These are phyloP conservation scores for Arabis hirsuta DNA, from an alignment of 345 rosid species.

Conservation along the genomic window DNA sequence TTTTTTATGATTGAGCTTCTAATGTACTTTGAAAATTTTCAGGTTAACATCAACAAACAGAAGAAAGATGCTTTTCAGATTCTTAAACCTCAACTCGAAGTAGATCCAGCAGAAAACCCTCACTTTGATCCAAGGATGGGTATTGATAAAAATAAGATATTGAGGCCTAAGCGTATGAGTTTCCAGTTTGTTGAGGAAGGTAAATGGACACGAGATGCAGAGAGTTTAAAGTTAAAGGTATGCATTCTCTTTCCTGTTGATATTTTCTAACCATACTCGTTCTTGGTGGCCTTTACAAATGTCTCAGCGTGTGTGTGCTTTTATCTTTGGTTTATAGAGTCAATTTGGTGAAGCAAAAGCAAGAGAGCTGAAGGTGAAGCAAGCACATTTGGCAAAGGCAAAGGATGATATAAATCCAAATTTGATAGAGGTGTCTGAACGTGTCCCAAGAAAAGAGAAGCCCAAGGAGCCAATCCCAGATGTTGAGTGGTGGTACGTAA, in stretches of 20 bases:
- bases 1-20: conserved; percentile 20
- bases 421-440: conserved; percentile 87
- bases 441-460: conserved; percentile 76
- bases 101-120: conserved; percentile 83
- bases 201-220: conserved; percentile 95
- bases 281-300: conserved; percentile 28
- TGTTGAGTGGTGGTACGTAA: conserved; percentile 94
- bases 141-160: conserved; percentile 71
- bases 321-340: conserved; percentile 52
- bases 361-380: conserved; percentile 88
- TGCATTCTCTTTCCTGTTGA: not conserved
- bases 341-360: conserved; percentile 97
- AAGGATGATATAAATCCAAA: conserved; percentile 93
- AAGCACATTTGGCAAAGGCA: conserved; percentile 87
- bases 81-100: conserved; percentile 89
- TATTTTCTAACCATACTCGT: not conserved
- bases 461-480: conserved; percentile 82
- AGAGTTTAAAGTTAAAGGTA: conserved; percentile 80
- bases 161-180: conserved; percentile 87
- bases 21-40: conserved; percentile 40
- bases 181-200: conserved; percentile 99
- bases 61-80: conserved; percentile 96
- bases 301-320: conserved; percentile 20
- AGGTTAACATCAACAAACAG: conserved; percentile 98
- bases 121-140: conserved; percentile 87